Base-by-base conservation (phyloP, 1,284 basidiomycete species). In the Trichosporon sp. region DNA sequence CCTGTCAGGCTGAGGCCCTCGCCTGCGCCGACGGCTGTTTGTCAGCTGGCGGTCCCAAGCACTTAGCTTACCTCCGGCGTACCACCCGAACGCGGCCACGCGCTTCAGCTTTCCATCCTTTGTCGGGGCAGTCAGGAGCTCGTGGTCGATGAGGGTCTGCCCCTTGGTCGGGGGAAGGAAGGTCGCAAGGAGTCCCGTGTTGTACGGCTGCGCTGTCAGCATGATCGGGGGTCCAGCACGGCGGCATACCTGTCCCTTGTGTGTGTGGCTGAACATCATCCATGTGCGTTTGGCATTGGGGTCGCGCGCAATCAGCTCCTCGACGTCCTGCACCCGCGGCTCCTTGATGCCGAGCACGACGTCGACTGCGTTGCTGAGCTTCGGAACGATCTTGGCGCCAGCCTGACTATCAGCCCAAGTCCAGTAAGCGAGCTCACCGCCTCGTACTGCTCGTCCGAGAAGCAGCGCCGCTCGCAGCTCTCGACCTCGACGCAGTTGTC, bases 191-290 rank as follows among this genome's bases (percentile, higher is more conserved):
- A 96, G 84, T 0, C 89, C 88, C 74, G 90, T 91, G 77, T 96
- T 96, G 83, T 95, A 95, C 12, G 85, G 80, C 81, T 96, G 91
- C 0, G 90, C n/a, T 18, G 70, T 65, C 35, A 56, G 66, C 29
- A 15, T 32, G 12, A 18, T 42, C 34, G 25, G 35, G 21, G 63
- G 44, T 32, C 6, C 32, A 29, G 31, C 18, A 38, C 13, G 23
- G 25, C 12, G 35, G 65, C 76, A 70, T 65, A 83, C 79, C 73
- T 82, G 80, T 2, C 83, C 84, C 81, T 96, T 96, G 74, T 89
- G 88, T 0, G 92, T 94, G 81, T 95, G 93, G 32, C 91, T 92
- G 85, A 96, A 96, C 89, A 93, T 93, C 70, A 94, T 82, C 76
- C 75, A 73, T 68, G 74, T 70, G 53, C 76, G 69, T 77, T 82